Evolutionary conservation across 257 asterid species (phyloP).

Genomic region (Nicotiana obtusifolia): DNA sequence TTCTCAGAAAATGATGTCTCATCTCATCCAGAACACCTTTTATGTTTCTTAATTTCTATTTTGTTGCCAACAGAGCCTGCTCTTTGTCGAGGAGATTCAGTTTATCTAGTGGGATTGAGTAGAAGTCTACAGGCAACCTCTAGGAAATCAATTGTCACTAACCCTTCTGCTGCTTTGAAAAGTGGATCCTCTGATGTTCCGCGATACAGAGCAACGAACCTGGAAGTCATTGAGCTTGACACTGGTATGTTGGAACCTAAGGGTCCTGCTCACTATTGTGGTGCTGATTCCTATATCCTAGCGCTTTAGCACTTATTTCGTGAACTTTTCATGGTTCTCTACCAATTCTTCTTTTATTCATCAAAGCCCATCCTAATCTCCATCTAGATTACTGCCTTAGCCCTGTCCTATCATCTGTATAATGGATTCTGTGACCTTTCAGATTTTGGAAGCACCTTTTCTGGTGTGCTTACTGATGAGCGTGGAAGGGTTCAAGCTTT

Average conservation of each 20-base stretch:
- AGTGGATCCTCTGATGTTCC: slow-evolving; percentile 92
- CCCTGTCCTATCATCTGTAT: too few species aligned
- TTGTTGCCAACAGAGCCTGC: slow-evolving; percentile 64
- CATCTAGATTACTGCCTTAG: too few species aligned
- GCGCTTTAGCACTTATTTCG: slow-evolving; percentile 9
- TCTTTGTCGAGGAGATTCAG: slow-evolving; percentile 97
- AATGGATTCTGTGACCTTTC: slow-evolving; percentile 15
- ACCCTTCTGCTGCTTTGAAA: slow-evolving; percentile 91
- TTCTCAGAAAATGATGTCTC: not conserved
- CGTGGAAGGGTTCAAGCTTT: slow-evolving; percentile 89
- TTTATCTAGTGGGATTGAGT: slow-evolving; percentile 91
- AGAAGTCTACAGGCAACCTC: slow-evolving; percentile 97
- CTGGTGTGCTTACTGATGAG: slow-evolving; percentile 95
- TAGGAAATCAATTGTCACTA: slow-evolving; percentile 89
- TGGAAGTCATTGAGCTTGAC: slow-evolving; percentile 98
- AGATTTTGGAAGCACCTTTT: slow-evolving; percentile 93
- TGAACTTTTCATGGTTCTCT: slow-evolving; percentile 1
- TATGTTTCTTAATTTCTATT: slow-evolving; percentile 1
- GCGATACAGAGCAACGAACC: slow-evolving; percentile 92
- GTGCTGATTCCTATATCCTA: not conserved
- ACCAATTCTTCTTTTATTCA: too few species aligned
- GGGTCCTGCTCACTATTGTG: not conserved
- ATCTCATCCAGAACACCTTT: not conserved
- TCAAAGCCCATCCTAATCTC: too few species aligned
- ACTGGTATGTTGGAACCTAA: slow-evolving; percentile 54